A percentile compares a stretch with the other conserved stretches of the same genome.
These are phyloP conservation scores for Xylaria venustula DNA, from an alignment of 495 filamentous ascomycete genomes.

Conservation along the genomic window DNA sequence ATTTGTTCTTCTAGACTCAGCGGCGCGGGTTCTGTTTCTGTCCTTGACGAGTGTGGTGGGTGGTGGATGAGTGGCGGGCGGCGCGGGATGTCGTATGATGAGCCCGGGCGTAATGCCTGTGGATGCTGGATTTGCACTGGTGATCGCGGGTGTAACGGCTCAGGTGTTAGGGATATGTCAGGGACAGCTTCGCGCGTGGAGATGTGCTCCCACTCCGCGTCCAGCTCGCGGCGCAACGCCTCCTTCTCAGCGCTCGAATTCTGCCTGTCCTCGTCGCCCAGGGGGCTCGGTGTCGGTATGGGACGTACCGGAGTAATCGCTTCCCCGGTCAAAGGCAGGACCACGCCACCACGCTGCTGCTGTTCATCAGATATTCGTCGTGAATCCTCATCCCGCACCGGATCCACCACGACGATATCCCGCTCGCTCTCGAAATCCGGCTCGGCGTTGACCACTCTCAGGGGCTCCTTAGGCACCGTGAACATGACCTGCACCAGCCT, in stretches of 20 bases:
- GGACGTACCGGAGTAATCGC: background rate
- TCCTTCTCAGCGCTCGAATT: slow-evolving; percentile 13
- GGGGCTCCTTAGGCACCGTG: slow-evolving; percentile 78
- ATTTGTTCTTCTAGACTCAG: slow-evolving; percentile 3
- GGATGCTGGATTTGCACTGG: background rate
- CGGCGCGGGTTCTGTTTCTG: background rate
- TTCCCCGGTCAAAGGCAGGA: background rate
- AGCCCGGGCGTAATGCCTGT: background rate
- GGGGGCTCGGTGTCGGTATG: slow-evolving; percentile 13
- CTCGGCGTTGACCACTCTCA: slow-evolving; percentile 81
- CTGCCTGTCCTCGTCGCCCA: slow-evolving; percentile 16
- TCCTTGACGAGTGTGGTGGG: background rate
- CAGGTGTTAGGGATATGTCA: background rate
- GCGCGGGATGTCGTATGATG: background rate
- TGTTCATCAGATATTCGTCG: background rate
- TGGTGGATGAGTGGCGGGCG: background rate
- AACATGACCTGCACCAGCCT: slow-evolving; percentile 90
- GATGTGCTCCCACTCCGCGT: slow-evolving; percentile 27
- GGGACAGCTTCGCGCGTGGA: slow-evolving; percentile 18
- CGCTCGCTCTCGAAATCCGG: slow-evolving; percentile 46
- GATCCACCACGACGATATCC: slow-evolving; percentile 27
- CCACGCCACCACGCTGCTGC: background rate
- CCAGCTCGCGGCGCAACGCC: slow-evolving; percentile 21
- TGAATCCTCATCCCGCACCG: slow-evolving; percentile 10
- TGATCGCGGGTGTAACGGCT: background rate